Conservation (phyloP, 2,329 filamentous ascomycete genomes). For the Xylariaceae sp. region DNA sequence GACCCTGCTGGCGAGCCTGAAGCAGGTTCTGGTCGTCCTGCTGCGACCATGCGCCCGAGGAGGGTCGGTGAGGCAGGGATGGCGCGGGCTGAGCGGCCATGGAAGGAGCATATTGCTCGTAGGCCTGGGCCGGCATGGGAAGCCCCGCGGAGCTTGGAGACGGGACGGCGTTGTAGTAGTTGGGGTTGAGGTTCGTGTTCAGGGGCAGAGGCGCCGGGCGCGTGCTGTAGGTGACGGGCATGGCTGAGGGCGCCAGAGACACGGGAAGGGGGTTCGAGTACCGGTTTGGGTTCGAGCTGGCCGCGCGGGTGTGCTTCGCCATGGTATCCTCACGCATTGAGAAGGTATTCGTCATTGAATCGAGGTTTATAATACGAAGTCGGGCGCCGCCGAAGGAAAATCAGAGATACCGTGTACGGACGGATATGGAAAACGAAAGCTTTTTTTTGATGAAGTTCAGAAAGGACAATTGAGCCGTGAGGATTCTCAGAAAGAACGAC, state of each 20-base stretch:
- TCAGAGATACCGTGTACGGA: background rate
- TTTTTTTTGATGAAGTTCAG: constrained; percentile 11
- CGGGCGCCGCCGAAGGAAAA: background rate
- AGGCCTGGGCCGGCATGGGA: constrained; percentile 36
- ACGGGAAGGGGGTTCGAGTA: constrained; percentile 36
- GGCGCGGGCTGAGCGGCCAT: constrained; percentile 32
- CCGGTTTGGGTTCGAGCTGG: constrained; percentile 35
- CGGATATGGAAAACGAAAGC: constrained; percentile 12
- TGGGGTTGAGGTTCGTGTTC: constrained; percentile 31
- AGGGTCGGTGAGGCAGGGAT: constrained; percentile 45
- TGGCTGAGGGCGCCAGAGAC: constrained; percentile 37
- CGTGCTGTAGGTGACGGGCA: constrained; percentile 39
- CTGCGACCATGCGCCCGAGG: constrained; percentile 64
- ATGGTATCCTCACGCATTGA: constrained; percentile 31
- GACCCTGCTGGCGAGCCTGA: constrained; percentile 63
- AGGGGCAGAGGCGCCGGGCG: constrained; percentile 37
- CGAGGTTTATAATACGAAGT: background rate
- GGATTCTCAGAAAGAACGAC: constrained; percentile 16
- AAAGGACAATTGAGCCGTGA: constrained; percentile 11
- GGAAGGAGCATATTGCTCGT: constrained; percentile 38
- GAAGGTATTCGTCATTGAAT: too few relatives aligned
- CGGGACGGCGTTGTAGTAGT: constrained; percentile 38
- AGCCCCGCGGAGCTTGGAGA: constrained; percentile 30
- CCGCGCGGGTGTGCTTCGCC: constrained; percentile 42
- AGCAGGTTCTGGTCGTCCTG: constrained; percentile 71